Evolutionary conservation across 495 filamentous ascomycete genomes (phyloP).

Genomic region (Durotheca rogersii): DNA sequence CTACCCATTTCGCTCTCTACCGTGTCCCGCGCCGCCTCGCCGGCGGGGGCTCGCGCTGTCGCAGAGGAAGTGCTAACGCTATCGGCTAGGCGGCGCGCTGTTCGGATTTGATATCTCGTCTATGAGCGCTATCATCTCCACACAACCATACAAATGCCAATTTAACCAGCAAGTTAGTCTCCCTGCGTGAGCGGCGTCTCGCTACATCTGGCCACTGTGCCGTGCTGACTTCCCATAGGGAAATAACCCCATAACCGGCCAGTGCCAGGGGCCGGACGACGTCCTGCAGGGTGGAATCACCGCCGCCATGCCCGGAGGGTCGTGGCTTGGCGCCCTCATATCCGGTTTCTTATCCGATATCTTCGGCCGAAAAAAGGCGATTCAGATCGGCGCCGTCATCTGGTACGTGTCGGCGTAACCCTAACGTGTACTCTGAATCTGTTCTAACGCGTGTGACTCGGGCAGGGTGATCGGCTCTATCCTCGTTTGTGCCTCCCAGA

Average conservation of each 20-base stretch:
- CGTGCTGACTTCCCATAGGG: slow-evolving; percentile 26
- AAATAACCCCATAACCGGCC: slow-evolving; percentile 33
- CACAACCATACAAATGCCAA: slow-evolving; percentile 62
- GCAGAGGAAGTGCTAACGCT: slow-evolving; percentile 28
- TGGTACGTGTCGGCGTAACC: slow-evolving; percentile 50
- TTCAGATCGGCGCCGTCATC: slow-evolving; percentile 62
- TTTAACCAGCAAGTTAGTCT: slow-evolving; percentile 55
- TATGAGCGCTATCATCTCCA: slow-evolving; percentile 74
- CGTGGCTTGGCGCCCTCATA: slow-evolving; percentile 68
- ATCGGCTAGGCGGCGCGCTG: slow-evolving; percentile 63
- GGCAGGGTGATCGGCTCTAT: slow-evolving; percentile 59
- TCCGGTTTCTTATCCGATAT: slow-evolving; percentile 68
- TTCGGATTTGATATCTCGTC: slow-evolving; percentile 84
- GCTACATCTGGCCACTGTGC: not conserved
- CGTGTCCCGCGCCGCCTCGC: too few relatives aligned
- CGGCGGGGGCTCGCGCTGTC: not conserved
- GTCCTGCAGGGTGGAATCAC: slow-evolving; percentile 61
- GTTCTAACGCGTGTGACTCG: slow-evolving; percentile 10
- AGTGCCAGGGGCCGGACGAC: slow-evolving; percentile 52
- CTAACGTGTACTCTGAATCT: not conserved
- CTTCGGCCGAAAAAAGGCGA: slow-evolving; percentile 65
- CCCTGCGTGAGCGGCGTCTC: slow-evolving; percentile 2
- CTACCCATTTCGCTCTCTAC: slow-evolving; percentile 4
- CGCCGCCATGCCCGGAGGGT: slow-evolving; percentile 72
- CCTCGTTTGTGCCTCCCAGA: slow-evolving; percentile 68